phyloP scores from a whole-genome alignment of 495 filamentous ascomycete genomes.

The Tuber borchii region DNA sequence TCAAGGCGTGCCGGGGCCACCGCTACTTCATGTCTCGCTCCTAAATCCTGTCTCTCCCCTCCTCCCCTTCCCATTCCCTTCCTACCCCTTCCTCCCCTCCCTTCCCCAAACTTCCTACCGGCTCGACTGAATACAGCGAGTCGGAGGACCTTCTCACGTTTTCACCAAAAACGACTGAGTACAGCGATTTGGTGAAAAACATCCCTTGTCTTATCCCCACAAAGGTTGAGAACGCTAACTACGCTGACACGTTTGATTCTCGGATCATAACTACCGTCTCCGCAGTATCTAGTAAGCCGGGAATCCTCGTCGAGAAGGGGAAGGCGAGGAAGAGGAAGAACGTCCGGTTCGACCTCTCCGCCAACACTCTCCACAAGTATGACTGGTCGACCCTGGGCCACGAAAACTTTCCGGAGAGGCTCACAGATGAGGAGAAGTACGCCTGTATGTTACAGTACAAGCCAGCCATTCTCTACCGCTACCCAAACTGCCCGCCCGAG shows the following conservation, averaged over 20 bases:
- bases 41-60: neutral
- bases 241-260: neutral
- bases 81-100: neutral
- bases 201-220: neutral
- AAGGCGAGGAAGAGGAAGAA: neutral
- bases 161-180: neutral
- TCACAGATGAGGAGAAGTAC: neutral
- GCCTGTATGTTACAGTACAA: neutral
- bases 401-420: neutral
- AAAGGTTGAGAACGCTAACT: neutral
- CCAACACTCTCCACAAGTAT: neutral
- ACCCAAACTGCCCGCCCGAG: neutral
- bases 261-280: neutral
- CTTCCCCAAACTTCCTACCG: neutral
- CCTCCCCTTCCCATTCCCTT: neutral
- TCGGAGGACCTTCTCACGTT: neutral
- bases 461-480: neutral
- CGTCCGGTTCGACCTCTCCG: neutral
- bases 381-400: neutral
- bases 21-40: neutral
- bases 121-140: neutral
- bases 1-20: neutral
- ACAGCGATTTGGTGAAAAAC: neutral
- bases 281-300: neutral
- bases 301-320: neutral